Conservation (phyloP, 2,329 filamentous ascomycete species). For the Aureobasidium sp. region DNA sequence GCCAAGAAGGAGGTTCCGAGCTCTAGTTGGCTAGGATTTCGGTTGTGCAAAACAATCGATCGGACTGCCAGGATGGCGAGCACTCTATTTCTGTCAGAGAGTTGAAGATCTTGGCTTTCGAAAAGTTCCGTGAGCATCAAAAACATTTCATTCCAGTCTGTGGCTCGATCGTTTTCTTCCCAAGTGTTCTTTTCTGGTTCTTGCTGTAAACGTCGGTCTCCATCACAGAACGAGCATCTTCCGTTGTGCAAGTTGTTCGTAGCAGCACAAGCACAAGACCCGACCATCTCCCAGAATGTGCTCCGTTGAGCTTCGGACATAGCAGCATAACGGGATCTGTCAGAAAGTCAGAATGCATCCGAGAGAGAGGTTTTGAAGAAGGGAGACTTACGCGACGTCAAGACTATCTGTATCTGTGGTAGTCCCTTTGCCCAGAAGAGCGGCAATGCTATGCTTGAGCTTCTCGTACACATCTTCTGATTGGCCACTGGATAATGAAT, state of each 20-base stretch:
- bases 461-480: not conserved
- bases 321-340: constrained; percentile 19
- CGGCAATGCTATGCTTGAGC: not conserved
- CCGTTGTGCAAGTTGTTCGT: not conserved
- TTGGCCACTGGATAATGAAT: not conserved
- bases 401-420: not conserved
- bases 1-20: constrained; percentile 60
- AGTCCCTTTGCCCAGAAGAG: not conserved
- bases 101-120: constrained; percentile 12
- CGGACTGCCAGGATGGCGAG: constrained; percentile 63
- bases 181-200: not conserved
- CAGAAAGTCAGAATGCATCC: not conserved
- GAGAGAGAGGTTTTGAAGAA: not conserved
- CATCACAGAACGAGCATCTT: constrained; percentile 5
- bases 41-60: constrained; percentile 59
- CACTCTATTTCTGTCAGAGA: constrained; percentile 50
- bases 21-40: constrained; percentile 51
- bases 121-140: constrained; percentile 10
- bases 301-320: constrained; percentile 8
- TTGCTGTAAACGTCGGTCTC: not conserved
- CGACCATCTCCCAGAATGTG: constrained; percentile 5
- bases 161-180: constrained; percentile 9
- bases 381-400: not conserved
- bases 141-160: constrained; percentile 24
- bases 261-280: constrained; percentile 8